Evolutionary conservation across 2,329 filamentous ascomycete genomes (phyloP).

Genomic region (Thelonectria discophora): DNA sequence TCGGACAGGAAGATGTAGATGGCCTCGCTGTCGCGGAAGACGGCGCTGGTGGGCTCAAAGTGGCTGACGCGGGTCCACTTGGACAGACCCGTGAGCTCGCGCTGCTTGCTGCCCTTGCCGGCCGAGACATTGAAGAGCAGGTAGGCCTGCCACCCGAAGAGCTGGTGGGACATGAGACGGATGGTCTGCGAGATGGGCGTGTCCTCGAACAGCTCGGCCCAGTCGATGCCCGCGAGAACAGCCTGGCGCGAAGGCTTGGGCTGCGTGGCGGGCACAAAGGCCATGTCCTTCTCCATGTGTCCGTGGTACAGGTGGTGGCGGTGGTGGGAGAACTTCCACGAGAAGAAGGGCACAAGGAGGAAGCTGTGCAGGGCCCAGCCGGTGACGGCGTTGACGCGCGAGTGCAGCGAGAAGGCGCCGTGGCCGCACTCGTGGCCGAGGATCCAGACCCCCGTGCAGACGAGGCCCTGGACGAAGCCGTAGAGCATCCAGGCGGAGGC

Average conservation of each 20-base stretch:
- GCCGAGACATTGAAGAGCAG: slow-evolving; percentile 67
- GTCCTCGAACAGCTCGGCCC: slow-evolving; percentile 69
- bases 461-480: slow-evolving; percentile 70
- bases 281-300: slow-evolving; percentile 74
- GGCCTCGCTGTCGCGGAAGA: slow-evolving; percentile 67
- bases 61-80: slow-evolving; percentile 61
- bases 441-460: slow-evolving; percentile 76
- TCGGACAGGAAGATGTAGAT: slow-evolving; percentile 67
- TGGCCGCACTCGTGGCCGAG: slow-evolving; percentile 77
- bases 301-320: slow-evolving; percentile 75
- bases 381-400: slow-evolving; percentile 65
- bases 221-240: slow-evolving; percentile 51
- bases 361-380: slow-evolving; percentile 73
- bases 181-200: slow-evolving; percentile 65
- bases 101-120: slow-evolving; percentile 59
- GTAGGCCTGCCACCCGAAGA: slow-evolving; percentile 72
- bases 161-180: slow-evolving; percentile 67
- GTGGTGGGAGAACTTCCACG: slow-evolving; percentile 75
- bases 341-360: slow-evolving; percentile 75
- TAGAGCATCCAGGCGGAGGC: slow-evolving; percentile 64
- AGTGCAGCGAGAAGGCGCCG: slow-evolving; percentile 69
- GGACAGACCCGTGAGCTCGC: slow-evolving; percentile 43
- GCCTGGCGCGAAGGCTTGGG: slow-evolving; percentile 47
- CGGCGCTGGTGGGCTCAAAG: slow-evolving; percentile 68
- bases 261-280: slow-evolving; percentile 64